phyloP scores from a whole-genome alignment of 768 basidiomycete genomes.

The Termitomyces sp. region DNA sequence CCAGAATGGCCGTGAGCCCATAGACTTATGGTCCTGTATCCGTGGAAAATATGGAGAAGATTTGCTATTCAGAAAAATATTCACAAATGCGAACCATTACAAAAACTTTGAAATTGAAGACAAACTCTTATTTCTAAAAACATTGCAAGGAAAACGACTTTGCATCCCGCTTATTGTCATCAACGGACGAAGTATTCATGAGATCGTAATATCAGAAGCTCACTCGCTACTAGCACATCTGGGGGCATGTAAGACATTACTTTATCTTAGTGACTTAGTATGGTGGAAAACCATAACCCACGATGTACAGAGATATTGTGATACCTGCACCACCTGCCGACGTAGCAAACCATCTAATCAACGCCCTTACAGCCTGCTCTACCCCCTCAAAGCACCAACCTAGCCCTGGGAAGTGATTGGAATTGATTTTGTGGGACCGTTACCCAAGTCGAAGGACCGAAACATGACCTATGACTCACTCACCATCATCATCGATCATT shows the following conservation, averaged over 20 bases:
- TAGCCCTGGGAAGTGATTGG: neutral
- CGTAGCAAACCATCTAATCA: neutral
- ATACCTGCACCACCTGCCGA: neutral
- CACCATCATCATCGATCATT: neutral
- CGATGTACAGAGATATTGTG: neutral
- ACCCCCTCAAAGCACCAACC: neutral
- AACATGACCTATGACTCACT: neutral
- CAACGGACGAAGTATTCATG: neutral
- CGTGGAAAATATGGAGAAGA: neutral
- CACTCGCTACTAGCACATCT: neutral
- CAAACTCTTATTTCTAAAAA: neutral
- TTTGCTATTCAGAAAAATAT: neutral
- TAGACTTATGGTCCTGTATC: neutral
- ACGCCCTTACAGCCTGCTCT: neutral
- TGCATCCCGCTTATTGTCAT: neutral
- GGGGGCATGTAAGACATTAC: neutral
- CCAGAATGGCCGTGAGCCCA: neutral
- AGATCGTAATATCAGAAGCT: neutral
- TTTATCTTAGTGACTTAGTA: neutral
- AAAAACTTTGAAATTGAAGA: neutral
- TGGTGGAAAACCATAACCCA: neutral
- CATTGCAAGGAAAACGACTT: rapidly evolving
- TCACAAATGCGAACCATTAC: neutral
- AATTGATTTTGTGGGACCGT: neutral
- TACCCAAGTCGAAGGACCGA: neutral